A percentile compares a stretch with the other conserved stretches of the same genome.
phyloP scores from a whole-genome alignment of 2,329 filamentous ascomycete species.

The Penicillium corylophilum region DNA sequence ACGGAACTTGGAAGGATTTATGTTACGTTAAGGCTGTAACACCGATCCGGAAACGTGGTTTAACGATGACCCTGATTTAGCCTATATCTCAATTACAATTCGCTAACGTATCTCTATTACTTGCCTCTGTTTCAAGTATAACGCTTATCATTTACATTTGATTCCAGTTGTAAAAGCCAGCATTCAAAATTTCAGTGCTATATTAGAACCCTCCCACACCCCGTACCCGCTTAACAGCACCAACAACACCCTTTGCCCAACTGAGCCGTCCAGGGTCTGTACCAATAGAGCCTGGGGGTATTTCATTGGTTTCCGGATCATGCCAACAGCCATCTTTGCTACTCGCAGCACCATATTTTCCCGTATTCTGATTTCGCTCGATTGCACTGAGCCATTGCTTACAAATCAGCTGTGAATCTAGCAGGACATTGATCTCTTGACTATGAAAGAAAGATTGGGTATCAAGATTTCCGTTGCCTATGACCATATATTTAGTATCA shows the following conservation, averaged over 20 bases:
- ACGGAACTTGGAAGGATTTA: too few relatives aligned
- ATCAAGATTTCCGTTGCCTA: conserved; percentile 72
- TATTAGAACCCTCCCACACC: conserved; percentile 57
- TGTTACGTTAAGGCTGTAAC: too few relatives aligned
- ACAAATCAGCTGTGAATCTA: conserved; percentile 65
- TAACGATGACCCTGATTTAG: too few relatives aligned
- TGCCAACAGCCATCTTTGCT: conserved; percentile 63
- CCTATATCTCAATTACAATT: too few relatives aligned
- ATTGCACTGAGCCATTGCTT: conserved; percentile 62
- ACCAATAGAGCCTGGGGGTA: conserved; percentile 53
- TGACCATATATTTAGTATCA: background rate
- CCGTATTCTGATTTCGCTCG: conserved; percentile 66
- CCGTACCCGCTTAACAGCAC: conserved; percentile 58
- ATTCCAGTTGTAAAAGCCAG: too few relatives aligned
- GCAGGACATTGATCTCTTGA: conserved; percentile 74
- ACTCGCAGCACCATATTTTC: conserved; percentile 55
- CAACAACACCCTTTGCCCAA: conserved; percentile 59
- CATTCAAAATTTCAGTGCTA: too few relatives aligned
- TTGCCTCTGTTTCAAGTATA: too few relatives aligned
- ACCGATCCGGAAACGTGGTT: too few relatives aligned
- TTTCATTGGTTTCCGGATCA: conserved; percentile 48
- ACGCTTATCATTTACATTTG: too few relatives aligned
- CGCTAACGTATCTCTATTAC: too few relatives aligned
- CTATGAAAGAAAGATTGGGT: conserved; percentile 78
- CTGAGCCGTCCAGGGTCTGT: conserved; percentile 56